Conservation (phyloP, 176 grass and related monocot species). For the Phyllostachys edulis region DNA sequence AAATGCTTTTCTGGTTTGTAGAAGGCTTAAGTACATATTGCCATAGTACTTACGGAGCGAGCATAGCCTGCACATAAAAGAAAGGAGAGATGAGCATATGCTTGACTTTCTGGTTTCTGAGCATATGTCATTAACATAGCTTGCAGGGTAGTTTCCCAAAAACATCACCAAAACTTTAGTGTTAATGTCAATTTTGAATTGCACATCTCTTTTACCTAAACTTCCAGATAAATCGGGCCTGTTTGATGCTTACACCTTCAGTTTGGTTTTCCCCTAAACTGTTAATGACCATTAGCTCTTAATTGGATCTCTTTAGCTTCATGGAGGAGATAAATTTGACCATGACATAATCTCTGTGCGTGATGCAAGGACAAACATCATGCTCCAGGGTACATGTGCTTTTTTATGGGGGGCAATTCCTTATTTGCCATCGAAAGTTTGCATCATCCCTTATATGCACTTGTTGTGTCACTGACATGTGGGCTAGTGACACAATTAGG, state of each 20-base stretch:
- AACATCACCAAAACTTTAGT: neutral
- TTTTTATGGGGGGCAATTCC: neutral
- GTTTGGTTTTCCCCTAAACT: neutral
- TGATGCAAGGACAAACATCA: neutral
- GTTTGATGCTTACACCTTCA: neutral
- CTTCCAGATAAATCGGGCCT: neutral
- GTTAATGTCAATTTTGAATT: neutral
- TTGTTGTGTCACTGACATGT: no score
- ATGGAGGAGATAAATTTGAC: neutral
- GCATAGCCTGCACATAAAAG: neutral
- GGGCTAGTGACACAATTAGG: no score
- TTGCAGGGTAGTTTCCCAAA: neutral
- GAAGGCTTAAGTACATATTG: constrained; percentile 6
- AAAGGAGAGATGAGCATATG: neutral
- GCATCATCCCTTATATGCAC: no score
- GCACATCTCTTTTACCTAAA: neutral
- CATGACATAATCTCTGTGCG: neutral
- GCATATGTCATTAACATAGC: neutral
- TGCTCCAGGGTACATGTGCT: neutral
- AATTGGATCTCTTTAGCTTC: neutral
- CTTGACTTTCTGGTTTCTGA: neutral
- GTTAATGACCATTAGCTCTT: neutral
- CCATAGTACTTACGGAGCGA: neutral
- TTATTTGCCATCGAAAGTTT: no score
- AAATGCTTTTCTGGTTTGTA: neutral